Evolutionary conservation across 1,139 yeast species (phyloP), one percentile per base, ranked within the genome.

Genomic region (Eremothecium coryli): DNA sequence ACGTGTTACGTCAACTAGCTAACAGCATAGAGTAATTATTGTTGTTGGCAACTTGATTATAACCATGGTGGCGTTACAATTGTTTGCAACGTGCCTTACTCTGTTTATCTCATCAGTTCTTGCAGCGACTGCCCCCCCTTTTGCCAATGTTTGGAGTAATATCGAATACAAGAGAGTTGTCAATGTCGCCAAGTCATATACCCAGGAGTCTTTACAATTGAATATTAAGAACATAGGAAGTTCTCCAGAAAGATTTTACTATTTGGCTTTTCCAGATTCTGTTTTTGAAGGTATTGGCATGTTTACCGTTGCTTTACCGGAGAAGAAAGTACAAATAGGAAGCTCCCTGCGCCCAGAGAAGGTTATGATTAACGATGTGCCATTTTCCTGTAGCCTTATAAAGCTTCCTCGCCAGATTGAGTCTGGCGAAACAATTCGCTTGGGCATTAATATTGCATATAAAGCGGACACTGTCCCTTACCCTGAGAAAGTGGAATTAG

Each of bases 161-260:
- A 41, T 49, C n/a, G 48, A 49, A 14, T 45, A 47, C 22, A 40
- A 39, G 4, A 54, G 81, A 45, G 51, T 66, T 8, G 51, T 85
- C 28, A 95, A 86, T 50, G 66, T 86, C 37, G 55, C 72, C 22
- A 73, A 73, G 45, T 63, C 88, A 5, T 88, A 79, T 53, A 68
- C 76, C 36, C 74, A 73, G 46, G 94, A 82, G 54, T 64, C 73
- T 10, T 62, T 70, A 36, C 58, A 70, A 23, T 50, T 86, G 34
- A 70, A 65, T 33, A 66, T 76, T 36, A 71, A 63, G 48, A 90
- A 88, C 61, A 60, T 68, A 28, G 85, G 70, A 26, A 41, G 59
- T 5, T 59, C 61, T 33, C 80, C 93, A 4, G 66, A 65, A 40
- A 51, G 58, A 25, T 71, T 64, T 38, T 86, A 85, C 60, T 69